Base-by-base conservation (phyloP, 371 early-diverging fungal species). In the Synchytrium microbalum region DNA sequence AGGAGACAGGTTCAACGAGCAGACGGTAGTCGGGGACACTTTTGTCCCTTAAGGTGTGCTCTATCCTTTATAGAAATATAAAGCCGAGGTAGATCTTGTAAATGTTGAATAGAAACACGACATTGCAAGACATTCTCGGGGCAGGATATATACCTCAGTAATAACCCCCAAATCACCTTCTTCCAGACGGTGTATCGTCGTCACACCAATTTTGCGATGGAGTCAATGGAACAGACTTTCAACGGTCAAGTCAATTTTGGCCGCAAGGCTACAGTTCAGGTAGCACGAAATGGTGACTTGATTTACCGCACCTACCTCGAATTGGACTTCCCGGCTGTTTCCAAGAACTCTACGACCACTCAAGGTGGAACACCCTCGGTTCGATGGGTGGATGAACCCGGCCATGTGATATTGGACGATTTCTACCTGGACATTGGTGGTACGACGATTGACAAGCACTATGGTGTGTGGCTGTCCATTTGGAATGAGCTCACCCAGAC, bases 401-500 rank as follows among this genome's bases (percentile, higher is more conserved):
- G 60, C 27, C 60, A 60, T 31, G 60, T 60, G 19, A 24, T 60
- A 23, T 10, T 60, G 32, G 29, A 28, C 38, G 30, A 60, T 32
- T 24, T 33, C 38, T 26, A 16, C 19, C 24, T 60, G 29, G 60
- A 60, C 13, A 60, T 60, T 30, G 60, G 60, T 27, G 60, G 60
- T 60, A n/a, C 60, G 27, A 27, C 26, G 0, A 28, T 60, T 27
- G 60, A 60, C 60, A 60, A 30, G 60, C 27, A 26, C 38, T 26
- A n/a, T 2, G 60, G 60, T 23, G n/a, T 26, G 29, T 60, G 30
- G 27, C 28, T 23, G 24, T n/a, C 60, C 1, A 60, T 60, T 38
- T 30, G 60, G 27, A 60, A 60, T 31, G 60, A 60, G 24, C 60
- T 60, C 32, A 60, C 60, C 29, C 60, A 60, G 3, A 60, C 60